Conservation (phyloP, 495 filamentous ascomycete species). For the Penicillium macrosclerotiorum region DNA sequence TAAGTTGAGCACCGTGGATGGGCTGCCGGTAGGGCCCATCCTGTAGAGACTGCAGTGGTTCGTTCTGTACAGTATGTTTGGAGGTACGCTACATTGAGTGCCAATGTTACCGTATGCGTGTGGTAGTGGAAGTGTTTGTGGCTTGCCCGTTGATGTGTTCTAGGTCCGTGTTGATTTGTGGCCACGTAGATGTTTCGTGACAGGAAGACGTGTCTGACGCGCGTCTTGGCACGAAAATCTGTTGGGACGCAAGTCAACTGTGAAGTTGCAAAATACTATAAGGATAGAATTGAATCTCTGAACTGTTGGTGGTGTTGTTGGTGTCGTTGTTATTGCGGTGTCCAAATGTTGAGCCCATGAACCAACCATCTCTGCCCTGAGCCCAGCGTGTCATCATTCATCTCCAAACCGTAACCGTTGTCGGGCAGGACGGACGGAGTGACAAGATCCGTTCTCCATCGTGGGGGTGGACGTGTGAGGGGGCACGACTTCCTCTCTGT, state of each 20-base stretch:
- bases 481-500: constrained; percentile 1
- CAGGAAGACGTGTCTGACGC: not conserved
- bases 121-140: not conserved
- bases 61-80: not conserved
- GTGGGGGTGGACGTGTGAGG: not conserved
- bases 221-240: not conserved
- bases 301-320: constrained; percentile 1
- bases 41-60: not conserved
- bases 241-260: not conserved
- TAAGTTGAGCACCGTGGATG: constrained; percentile 2
- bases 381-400: not conserved
- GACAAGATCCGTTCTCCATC: constrained; percentile 2
- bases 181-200: not conserved
- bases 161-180: not conserved
- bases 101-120: not conserved
- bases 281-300: not conserved
- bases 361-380: not conserved
- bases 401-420: constrained; percentile 1
- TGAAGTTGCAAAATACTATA: not conserved
- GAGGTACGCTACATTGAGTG: not conserved
- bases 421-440: constrained; percentile 1
- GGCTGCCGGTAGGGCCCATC: constrained; percentile 3
- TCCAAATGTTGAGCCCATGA: not conserved
- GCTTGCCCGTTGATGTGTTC: not conserved
- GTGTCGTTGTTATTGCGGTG: not conserved